Conservation (phyloP, 768 basidiomycete species). For the Pleurotus salmoneostramineus region DNA sequence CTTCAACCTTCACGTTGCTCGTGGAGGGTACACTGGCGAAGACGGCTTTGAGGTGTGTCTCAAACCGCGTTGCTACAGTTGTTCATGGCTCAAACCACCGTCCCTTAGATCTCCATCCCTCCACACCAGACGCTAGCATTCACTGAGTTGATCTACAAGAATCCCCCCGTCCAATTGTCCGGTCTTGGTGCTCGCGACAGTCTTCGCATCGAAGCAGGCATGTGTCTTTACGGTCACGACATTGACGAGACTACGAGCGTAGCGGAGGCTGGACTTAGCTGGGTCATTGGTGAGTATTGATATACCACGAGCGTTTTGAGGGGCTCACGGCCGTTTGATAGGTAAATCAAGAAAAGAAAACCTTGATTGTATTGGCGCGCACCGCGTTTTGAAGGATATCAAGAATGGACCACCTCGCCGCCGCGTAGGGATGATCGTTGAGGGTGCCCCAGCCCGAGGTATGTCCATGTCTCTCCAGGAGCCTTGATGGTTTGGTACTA, state of each 20-base stretch:
- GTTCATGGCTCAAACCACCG: neutral
- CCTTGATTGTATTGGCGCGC: constrained; percentile 77
- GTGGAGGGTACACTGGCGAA: constrained; percentile 97
- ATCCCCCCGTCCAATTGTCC: constrained; percentile 67
- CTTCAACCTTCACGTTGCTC: constrained; percentile 80
- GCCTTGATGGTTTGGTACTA: no score
- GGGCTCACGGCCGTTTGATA: constrained; percentile 22
- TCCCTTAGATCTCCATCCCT: constrained; percentile 78
- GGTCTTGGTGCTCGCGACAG: constrained; percentile 94
- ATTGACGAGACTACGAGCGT: constrained; percentile 84
- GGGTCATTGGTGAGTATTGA: constrained; percentile 79
- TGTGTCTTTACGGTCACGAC: constrained; percentile 96
- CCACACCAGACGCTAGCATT: constrained; percentile 71
- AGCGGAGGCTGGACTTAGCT: constrained; percentile 86
- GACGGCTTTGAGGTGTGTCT: constrained; percentile 87
- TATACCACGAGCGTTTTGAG: neutral
- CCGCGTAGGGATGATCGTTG: constrained; percentile 79
- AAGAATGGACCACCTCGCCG: constrained; percentile 74
- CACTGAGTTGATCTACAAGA: constrained; percentile 58
- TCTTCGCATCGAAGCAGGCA: constrained; percentile 91
- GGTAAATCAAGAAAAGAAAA: constrained; percentile 78
- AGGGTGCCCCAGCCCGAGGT: constrained; percentile 86
- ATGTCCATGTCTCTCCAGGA: constrained; percentile 21
- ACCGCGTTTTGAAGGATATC: constrained; percentile 67
- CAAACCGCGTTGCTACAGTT: no score